Conservation (phyloP, 805 yeast genomes). For the Maudiozyma saulgeensis region DNA sequence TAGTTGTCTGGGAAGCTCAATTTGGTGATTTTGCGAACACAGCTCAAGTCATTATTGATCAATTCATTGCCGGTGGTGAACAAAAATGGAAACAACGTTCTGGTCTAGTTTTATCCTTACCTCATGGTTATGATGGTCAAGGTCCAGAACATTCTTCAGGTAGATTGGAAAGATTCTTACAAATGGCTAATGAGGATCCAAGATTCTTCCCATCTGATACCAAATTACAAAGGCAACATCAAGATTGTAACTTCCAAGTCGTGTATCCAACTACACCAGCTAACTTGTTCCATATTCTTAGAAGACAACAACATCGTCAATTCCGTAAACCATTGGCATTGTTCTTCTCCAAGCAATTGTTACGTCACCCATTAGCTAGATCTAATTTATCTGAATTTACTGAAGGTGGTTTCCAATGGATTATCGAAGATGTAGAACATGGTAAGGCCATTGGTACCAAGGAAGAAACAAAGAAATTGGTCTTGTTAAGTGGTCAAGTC, state of each 20-base stretch:
- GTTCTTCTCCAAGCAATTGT: slow-evolving; percentile 85
- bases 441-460: slow-evolving; percentile 68
- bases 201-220: slow-evolving; percentile 85
- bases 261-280: slow-evolving; percentile 98
- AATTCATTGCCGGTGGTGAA: slow-evolving; percentile 94
- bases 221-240: slow-evolving; percentile 93
- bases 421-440: slow-evolving; percentile 84
- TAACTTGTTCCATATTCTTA: slow-evolving; percentile 86
- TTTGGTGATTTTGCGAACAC: slow-evolving; percentile 99
- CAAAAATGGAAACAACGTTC: slow-evolving; percentile 98
- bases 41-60: slow-evolving; percentile 95
- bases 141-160: slow-evolving; percentile 99
- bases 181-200: slow-evolving; percentile 91
- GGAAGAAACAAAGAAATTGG: slow-evolving; percentile 80
- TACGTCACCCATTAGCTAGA: slow-evolving; percentile 97
- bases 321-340: slow-evolving; percentile 85
- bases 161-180: slow-evolving; percentile 92
- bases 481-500: slow-evolving; percentile 87
- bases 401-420: slow-evolving; percentile 89
- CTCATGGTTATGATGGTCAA: slow-evolving; percentile 99
- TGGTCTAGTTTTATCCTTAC: slow-evolving; percentile 88
- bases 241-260: slow-evolving; percentile 95
- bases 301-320: slow-evolving; percentile 99
- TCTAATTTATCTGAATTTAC: slow-evolving; percentile 76
- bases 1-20: slow-evolving; percentile 99